Evolutionary conservation across 2,329 filamentous ascomycete species (phyloP), one percentile per base, ranked within the genome.

Genomic region (Drechslerella coelobrocha): DNA sequence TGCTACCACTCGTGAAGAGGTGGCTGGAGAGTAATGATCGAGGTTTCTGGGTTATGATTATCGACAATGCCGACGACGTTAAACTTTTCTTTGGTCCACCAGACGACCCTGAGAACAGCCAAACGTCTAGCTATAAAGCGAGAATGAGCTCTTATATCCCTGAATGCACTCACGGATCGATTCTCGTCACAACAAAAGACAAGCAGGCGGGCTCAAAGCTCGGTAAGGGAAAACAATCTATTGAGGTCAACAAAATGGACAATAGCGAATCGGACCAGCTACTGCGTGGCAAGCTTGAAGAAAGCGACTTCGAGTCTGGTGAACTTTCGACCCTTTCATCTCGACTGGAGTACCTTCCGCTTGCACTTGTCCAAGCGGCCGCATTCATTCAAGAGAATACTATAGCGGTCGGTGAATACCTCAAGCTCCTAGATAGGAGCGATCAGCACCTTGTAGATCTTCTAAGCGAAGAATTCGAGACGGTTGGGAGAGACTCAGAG

Each of bases 311-410:
- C 0, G 27, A 57, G 0, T 6, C 47, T 0, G 27, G 51, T 1
- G 54, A 74, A 7, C 24, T 75, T 0, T 26, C 73, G 0, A 17
- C 50, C 0, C 75, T 80, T 0, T 73, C 77, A 0, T 73, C 74
- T 0, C 74, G 75, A 0, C 69, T 79, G 0, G 76, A 78, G 0
- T 72, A 76, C 10, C 72, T 80, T 0, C 79, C 79, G 0, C 75
- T 81, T 0, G 79, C 79, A 0, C 31, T 80, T 0, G 77, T 73
- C 1, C 79, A 80, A 48, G 79, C 78, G 4, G 75, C 78, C 0
- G 77, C 78, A 0, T 80, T 79, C 9, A 78, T 80, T 0, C 72
- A 76, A 2, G 75, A 78, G 31, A 79, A 78, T 1, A 55, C 29
- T 0, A 76, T 78, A 2, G 48, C 75, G 0, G 45, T 77, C 8